Evolutionary conservation across 2,329 filamentous ascomycete genomes (phyloP).

Genomic region (Apiospora malaysiana): DNA sequence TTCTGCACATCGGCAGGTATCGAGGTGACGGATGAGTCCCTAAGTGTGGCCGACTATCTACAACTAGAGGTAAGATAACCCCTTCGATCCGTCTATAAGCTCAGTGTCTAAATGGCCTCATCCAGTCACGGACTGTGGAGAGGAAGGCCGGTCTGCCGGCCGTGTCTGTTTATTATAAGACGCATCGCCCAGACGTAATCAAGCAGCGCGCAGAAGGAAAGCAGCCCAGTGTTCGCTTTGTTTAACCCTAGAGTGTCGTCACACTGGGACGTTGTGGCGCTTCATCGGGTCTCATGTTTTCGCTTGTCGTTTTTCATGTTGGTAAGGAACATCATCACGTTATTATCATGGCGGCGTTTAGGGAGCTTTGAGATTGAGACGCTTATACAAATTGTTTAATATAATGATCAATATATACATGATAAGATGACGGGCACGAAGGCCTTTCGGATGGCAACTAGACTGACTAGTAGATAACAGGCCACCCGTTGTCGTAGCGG

Average conservation of each 20-base stretch:
- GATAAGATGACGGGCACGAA: no score
- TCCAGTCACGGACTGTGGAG: slow-evolving; percentile 10
- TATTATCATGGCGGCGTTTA: background rate
- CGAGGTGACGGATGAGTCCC: slow-evolving; percentile 4
- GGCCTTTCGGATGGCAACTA: background rate
- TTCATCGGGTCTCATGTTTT: background rate
- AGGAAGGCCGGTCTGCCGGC: slow-evolving; percentile 21
- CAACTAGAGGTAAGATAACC: background rate
- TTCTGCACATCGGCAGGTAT: slow-evolving; percentile 16
- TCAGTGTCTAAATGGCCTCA: background rate
- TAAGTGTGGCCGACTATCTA: slow-evolving; percentile 17
- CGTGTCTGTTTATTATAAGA: slow-evolving; percentile 11
- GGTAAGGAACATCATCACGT: no score
- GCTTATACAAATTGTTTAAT: no score
- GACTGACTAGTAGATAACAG: background rate
- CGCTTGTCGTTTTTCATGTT: background rate
- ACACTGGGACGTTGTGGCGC: background rate
- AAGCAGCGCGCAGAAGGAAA: background rate
- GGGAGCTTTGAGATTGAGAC: background rate
- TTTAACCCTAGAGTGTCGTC: background rate
- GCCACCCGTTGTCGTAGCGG: slow-evolving; percentile 19
- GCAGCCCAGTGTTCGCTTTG: background rate
- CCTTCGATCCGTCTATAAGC: background rate
- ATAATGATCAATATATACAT: no score
- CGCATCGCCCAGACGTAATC: background rate